Percentiles rank a stretch among this genome's conserved stretches.
phyloP scores from a whole-genome alignment of 83 land plant genomes.

The Thuja plicata region DNA sequence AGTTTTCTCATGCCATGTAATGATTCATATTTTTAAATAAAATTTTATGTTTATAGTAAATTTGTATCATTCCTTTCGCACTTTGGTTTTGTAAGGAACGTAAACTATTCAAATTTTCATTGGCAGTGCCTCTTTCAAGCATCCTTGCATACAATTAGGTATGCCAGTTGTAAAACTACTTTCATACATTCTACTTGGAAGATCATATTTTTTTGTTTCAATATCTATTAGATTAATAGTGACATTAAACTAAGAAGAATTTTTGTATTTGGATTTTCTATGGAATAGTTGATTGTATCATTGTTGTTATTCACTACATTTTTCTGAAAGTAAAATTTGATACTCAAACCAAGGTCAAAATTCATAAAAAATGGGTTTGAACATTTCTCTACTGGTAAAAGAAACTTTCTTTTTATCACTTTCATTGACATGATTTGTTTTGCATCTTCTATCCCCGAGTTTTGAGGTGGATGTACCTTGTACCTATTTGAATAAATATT shows the following conservation, averaged over 20 bases:
- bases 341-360: background rate
- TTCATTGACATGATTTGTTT: background rate
- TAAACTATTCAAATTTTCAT: conserved; percentile 86
- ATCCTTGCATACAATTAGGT: conserved; percentile 98
- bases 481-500: conserved; percentile 15
- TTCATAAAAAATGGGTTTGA: background rate
- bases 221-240: background rate
- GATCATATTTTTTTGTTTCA: background rate
- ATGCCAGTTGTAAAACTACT: background rate
- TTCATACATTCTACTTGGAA: background rate
- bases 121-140: conserved; percentile 94
- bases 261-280: background rate
- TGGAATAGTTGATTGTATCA: background rate
- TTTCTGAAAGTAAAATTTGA: background rate
- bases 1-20: background rate
- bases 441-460: background rate
- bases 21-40: too few relatives aligned
- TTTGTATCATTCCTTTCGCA: too few relatives aligned
- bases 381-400: background rate
- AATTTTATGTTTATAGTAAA: too few relatives aligned
- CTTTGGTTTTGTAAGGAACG: too few relatives aligned
- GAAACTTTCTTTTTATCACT: background rate
- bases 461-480: background rate
- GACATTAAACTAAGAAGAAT: background rate
- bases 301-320: background rate